Base-by-base conservation (phyloP, 805 yeast species). In the Cyberlindnera subsufficiens region DNA sequence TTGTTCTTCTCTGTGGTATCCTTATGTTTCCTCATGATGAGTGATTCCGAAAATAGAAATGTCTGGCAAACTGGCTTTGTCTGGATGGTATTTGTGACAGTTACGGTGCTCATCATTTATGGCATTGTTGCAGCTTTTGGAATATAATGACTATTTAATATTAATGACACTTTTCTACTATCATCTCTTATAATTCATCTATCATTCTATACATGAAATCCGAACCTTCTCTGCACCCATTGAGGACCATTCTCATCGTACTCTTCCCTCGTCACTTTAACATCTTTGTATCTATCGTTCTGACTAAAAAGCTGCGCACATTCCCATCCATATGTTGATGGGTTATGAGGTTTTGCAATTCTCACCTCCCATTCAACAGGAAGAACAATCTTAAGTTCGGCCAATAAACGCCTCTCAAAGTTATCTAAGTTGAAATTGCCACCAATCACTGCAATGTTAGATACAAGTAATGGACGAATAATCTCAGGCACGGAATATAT, bases 401-500 rank as follows among this genome's bases (percentile, higher is more conserved):
- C 61, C 0, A 69, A 56, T 13, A 93, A 59, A 42, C 99, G 66
- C 9, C 72, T 66, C 35, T 72, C 69, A 48, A 86, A 82, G 33
- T 89, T 87, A 0, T 81, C 77, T 11, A 93, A 55, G 39, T 80
- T 77, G 39, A 86, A 72, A 15, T 82, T 81, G 0, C 99, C 99
- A 0, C 99, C 99, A 1, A 80, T 77, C 10, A 89, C 67, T 16
- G 79, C 78, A 13, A 93, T 77, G 60, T 93, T 93, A 3, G 91
- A 80, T 54, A 80, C 78, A 39, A 93, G 67, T 41, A 93, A 63
- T 0, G 96, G 95, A 39, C 86, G 66, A 3, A 82, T 59, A 5
- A 83, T 72, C 48, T 80, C 88, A 0, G 97, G 96, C 30, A 86
- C 72, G 14, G 80, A 67, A 55, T 75, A 69, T 5, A 93, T 68